Evolutionary conservation across 495 filamentous ascomycete species (phyloP).

Genomic region (Neurospora sp.): DNA sequence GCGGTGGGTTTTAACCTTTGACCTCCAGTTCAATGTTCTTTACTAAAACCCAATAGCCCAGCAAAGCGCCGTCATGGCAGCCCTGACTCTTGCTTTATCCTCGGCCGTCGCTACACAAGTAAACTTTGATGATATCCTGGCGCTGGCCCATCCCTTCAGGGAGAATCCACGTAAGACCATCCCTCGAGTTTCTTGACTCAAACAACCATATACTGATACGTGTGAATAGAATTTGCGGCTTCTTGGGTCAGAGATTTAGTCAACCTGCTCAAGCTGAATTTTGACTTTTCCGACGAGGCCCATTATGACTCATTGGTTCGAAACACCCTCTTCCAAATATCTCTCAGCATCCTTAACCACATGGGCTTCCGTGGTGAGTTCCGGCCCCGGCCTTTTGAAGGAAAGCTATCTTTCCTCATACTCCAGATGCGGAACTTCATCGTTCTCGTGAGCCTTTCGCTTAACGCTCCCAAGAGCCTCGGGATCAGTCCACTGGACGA

Average conservation of each 20-base stretch:
- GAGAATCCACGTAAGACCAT: slow-evolving; percentile 23
- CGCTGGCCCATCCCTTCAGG: slow-evolving; percentile 46
- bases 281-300: slow-evolving; percentile 58
- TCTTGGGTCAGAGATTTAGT: slow-evolving; percentile 54
- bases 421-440: slow-evolving; percentile 63
- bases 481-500: slow-evolving; percentile 50
- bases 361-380: slow-evolving; percentile 54
- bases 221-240: slow-evolving; percentile 32
- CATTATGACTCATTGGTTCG: slow-evolving; percentile 62
- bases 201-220: slow-evolving; percentile 18
- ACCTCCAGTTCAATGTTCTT: neutral
- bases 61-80: slow-evolving; percentile 29
- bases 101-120: slow-evolving; percentile 43
- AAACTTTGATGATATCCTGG: slow-evolving; percentile 67
- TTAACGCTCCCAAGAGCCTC: slow-evolving; percentile 30
- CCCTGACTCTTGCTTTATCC: slow-evolving; percentile 24
- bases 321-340: slow-evolving; percentile 55
- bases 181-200: neutral
- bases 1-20: slow-evolving; percentile 24
- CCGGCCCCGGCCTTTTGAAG: slow-evolving; percentile 47
- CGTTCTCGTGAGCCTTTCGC: slow-evolving; percentile 54
- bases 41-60: slow-evolving; percentile 20
- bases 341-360: slow-evolving; percentile 59
- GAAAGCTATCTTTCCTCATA: slow-evolving; percentile 63
- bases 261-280: slow-evolving; percentile 51